Evolutionary conservation across 2,329 filamentous ascomycete species (phyloP).

Genomic region (Neospermospora avenae): DNA sequence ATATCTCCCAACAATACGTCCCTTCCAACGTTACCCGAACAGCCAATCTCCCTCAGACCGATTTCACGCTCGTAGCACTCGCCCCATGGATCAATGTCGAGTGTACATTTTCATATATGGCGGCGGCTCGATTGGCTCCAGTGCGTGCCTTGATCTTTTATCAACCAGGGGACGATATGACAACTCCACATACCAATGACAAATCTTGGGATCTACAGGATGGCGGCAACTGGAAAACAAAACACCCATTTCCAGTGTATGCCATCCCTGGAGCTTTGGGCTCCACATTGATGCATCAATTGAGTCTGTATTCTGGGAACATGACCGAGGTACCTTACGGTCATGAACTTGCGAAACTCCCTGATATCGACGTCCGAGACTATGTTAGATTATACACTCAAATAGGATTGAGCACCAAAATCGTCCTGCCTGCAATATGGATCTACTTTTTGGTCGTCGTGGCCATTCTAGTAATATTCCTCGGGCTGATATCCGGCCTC

Average conservation of each 20-base stretch:
- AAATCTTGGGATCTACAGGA: conserved; percentile 69
- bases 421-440: conserved; percentile 70
- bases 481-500: conserved; percentile 61
- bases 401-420: conserved; percentile 45
- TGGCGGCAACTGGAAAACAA: conserved; percentile 64
- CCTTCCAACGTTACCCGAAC: conserved; percentile 72
- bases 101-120: conserved; percentile 73
- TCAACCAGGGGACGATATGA: conserved; percentile 51
- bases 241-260: conserved; percentile 78
- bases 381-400: conserved; percentile 60
- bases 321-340: conserved; percentile 59
- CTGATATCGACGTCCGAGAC: conserved; percentile 53
- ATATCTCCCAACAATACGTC: conserved; percentile 61
- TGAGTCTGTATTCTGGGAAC: conserved; percentile 75
- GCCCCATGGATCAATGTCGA: conserved; percentile 78
- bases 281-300: conserved; percentile 63
- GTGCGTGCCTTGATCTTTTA: conserved; percentile 65
- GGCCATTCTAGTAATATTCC: conserved; percentile 65
- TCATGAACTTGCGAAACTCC: conserved; percentile 51
- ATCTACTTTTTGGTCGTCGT: conserved; percentile 71
- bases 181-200: conserved; percentile 64
- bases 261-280: conserved; percentile 70
- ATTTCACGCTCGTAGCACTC: conserved; percentile 74
- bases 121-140: conserved; percentile 54
- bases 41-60: conserved; percentile 62